Conservation (phyloP, 2,329 filamentous ascomycete genomes). For the Rutstroemia sp. region DNA sequence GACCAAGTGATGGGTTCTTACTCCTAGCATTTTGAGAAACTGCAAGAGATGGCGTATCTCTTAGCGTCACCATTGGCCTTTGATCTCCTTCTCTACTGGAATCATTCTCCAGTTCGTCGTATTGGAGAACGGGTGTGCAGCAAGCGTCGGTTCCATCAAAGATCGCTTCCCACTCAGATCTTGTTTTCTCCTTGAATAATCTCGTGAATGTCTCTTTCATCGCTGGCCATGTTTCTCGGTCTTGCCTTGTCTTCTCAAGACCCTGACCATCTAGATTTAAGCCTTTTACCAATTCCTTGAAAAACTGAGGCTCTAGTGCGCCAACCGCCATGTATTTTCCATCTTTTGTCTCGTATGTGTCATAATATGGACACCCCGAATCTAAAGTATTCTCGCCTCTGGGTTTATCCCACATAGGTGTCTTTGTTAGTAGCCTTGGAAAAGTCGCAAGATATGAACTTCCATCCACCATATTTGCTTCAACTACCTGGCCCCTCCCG, state of each 20-base stretch:
- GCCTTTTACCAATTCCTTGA: slow-evolving; percentile 56
- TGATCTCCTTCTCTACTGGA: slow-evolving; percentile 56
- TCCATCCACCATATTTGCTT: slow-evolving; percentile 96
- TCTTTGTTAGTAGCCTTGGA: slow-evolving; percentile 60
- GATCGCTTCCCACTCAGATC: slow-evolving; percentile 72
- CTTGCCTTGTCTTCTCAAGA: slow-evolving; percentile 47
- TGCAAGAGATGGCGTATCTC: slow-evolving; percentile 59
- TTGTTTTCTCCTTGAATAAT: slow-evolving; percentile 61
- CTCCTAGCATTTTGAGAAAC: slow-evolving; percentile 41
- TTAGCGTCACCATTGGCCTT: slow-evolving; percentile 61
- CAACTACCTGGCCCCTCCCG: slow-evolving; percentile 78
- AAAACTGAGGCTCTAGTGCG: slow-evolving; percentile 84
- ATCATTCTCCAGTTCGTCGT: slow-evolving; percentile 57
- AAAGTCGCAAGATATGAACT: slow-evolving; percentile 71
- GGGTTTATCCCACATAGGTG: slow-evolving; percentile 50
- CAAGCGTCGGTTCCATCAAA: slow-evolving; percentile 93
- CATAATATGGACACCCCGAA: slow-evolving; percentile 81
- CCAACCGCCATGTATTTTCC: slow-evolving; percentile 80
- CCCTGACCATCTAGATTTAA: slow-evolving; percentile 49
- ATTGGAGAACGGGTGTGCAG: slow-evolving; percentile 78
- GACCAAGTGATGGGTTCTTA: slow-evolving; percentile 37
- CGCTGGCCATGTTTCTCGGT: slow-evolving; percentile 59
- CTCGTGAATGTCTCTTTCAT: slow-evolving; percentile 53
- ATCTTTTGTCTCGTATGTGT: slow-evolving; percentile 79
- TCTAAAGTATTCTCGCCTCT: slow-evolving; percentile 76